Evolutionary conservation across 192 early-diverging fungal genomes (phyloP), one percentile per base, ranked within the genome.

Genomic region (Coemansia sp.): DNA sequence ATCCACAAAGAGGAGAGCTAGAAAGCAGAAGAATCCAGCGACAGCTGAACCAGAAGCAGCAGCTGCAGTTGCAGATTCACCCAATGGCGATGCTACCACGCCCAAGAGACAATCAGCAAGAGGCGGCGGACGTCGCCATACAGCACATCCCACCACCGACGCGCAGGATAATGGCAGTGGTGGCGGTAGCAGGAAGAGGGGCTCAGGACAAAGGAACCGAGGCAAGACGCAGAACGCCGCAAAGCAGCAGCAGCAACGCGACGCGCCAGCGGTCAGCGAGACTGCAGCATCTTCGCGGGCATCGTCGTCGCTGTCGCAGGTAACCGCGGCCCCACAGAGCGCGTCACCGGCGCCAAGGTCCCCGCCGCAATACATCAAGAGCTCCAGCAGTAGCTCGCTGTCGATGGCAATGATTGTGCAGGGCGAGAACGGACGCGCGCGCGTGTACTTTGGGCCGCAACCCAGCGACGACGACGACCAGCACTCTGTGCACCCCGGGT

Each of bases 341-440:
- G 32, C 49, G 23, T 43, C 40, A 3, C 55, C 45, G 46, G 20
- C 32, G 45, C 34, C 55, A 35, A 35, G 11, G 15, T 36, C 32
- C 1, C 22, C 42, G 42, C 8, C 38, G 25, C 56, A 41, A 36
- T 55, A 36, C 46, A 34, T 34, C 38, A 33, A 45, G 23, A 42
- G 62, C 49, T 52, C 59, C 4, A 48, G 59, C 0, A 38, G 50
- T 38, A 49, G 69, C 4, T 36, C 55, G 4, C 58, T 73, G 57
- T 48, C 67, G 35, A 42, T 54, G 57, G 67, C 76, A 1, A 66
- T 59, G 61, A 79, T 79, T 8, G 68, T 79, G 29, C 49, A 63
- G 0, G 76, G 71, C 33, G 76, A 70, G 25, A 70, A 79, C 54
- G 76, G 76, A 6, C 71, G 71, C 11, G 76, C 76, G 15, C 71